Conservation (phyloP, 306 rosid species). For the Prosopis cineraria region DNA sequence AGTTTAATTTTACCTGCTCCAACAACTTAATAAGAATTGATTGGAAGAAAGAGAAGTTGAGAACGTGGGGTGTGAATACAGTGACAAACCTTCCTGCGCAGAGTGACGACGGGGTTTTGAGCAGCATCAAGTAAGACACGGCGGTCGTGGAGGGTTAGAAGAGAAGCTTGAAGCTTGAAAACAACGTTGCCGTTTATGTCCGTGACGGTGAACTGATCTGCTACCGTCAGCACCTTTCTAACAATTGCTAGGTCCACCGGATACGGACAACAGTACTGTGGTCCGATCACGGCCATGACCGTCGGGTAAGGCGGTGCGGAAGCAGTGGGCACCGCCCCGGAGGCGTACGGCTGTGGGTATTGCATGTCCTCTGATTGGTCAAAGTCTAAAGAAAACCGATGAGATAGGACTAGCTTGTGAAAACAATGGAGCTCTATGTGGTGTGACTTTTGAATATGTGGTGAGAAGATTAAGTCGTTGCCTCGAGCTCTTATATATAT, state of each 20-base stretch:
- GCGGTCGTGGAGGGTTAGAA: constrained; percentile 33
- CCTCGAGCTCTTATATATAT: too few relatives aligned
- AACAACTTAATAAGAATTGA: too few relatives aligned
- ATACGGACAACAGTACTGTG: constrained; percentile 49
- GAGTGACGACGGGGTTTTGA: constrained; percentile 44
- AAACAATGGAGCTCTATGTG: background rate
- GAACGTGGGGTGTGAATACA: background rate
- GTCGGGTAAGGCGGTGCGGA: background rate
- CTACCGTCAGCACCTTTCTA: constrained; percentile 37
- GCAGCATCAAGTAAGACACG: constrained; percentile 49
- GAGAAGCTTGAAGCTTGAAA: constrained; percentile 48
- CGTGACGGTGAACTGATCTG: constrained; percentile 45
- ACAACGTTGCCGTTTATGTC: constrained; percentile 50
- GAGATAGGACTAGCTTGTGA: background rate
- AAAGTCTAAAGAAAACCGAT: background rate
- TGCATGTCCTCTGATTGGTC: constrained; percentile 22
- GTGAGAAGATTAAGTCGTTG: too few relatives aligned
- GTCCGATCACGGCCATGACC: constrained; percentile 28
- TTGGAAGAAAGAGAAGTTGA: too few relatives aligned
- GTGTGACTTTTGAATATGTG: too few relatives aligned
- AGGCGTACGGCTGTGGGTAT: background rate
- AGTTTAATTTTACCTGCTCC: too few relatives aligned
- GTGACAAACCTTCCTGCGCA: constrained; percentile 43
- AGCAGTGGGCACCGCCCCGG: background rate
- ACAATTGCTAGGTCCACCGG: constrained; percentile 46